Evolutionary conservation across 768 basidiomycete genomes (phyloP).

Genomic region (Gyrodon lividus): DNA sequence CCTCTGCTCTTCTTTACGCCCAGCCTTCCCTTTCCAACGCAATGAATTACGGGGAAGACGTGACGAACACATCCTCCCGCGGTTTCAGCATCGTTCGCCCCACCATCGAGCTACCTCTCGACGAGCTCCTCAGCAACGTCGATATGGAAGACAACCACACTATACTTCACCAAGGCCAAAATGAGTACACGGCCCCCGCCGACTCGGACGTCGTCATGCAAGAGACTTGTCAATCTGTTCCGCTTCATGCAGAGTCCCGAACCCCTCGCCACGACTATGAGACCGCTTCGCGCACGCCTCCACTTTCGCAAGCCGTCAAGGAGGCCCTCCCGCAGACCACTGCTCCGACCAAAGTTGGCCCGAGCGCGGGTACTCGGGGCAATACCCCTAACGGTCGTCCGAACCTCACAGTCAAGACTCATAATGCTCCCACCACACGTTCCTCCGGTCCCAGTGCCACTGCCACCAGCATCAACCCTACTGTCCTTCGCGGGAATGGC

Average conservation of each 20-base stretch:
- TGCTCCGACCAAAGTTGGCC: conserved; percentile 57
- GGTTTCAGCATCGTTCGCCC: conserved; percentile 66
- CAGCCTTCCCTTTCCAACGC: conserved; percentile 64
- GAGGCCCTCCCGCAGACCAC: conserved; percentile 49
- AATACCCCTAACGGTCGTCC: conserved; percentile 49
- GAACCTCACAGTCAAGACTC: conserved; percentile 61
- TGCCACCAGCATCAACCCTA: conserved; percentile 54
- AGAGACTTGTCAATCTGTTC: conserved; percentile 17
- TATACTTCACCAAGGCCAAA: conserved; percentile 3
- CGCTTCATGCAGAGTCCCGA: conserved; percentile 12
- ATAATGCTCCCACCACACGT: conserved; percentile 42
- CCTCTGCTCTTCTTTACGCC: conserved; percentile 69
- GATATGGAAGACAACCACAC: conserved; percentile 22
- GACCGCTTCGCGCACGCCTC: conserved; percentile 19
- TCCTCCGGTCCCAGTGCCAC: conserved; percentile 66
- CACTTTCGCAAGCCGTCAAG: conserved; percentile 41
- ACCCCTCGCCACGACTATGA: conserved; percentile 10
- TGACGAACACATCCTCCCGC: conserved; percentile 48
- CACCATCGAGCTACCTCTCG: conserved; percentile 84
- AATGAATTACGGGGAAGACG: conserved; percentile 79
- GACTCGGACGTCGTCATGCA: conserved; percentile 31
- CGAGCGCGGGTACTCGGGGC: conserved; percentile 49
- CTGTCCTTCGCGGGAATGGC: conserved; percentile 32
- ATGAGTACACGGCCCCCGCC: neutral
- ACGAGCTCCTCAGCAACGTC: conserved; percentile 59